Base-by-base conservation (phyloP, 805 yeast genomes). In the Kodamaea restingae region DNA sequence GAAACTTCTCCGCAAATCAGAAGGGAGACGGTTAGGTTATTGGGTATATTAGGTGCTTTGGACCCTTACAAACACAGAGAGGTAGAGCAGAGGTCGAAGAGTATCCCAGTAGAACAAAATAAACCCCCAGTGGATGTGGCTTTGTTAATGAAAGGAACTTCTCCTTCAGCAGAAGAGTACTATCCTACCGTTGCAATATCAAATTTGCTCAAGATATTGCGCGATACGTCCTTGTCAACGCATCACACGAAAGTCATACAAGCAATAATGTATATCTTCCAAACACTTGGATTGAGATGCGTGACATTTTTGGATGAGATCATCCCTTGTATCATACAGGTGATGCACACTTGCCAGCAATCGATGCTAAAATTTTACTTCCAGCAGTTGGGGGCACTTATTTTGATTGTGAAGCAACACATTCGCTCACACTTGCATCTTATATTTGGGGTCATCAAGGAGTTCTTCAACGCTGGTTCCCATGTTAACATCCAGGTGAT, bases 21-120 rank as follows among this genome's bases (percentile, higher is more conserved):
- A 52, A 69, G 96, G 41, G 98, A 93, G 57, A 84, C 96, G 0
- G 95, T 93, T 1, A 74, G 91, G 47, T 63, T 93, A 17, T 67
- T 93, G 41, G 99, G 99, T 55, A 88, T 90, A 24, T 66, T 93
- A 30, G 99, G 99, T 46, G 98, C 98, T 0, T 67, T 93, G 35
- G 98, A 93, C 61, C 99, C 99, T 1, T 93, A 91, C 56, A 90
- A 87, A 55, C 95, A 88, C 50, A 78, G 96, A 40, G 96, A 88
- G 50, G 86, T 90, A 7, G 98, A 90, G 55, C 81, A 86, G 41
- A 72, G 71, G 1, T 75, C 83, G 1, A 78, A 75, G 52, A 70
- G 48, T 32, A 63, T 63, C 4, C 67, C 72, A 0, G 82, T 76
- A 1, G 95, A 86, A 47, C 91, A 86, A 45, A 84, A 84, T 52